Conservation (phyloP, 768 basidiomycete species). For the Suillus discolor region DNA sequence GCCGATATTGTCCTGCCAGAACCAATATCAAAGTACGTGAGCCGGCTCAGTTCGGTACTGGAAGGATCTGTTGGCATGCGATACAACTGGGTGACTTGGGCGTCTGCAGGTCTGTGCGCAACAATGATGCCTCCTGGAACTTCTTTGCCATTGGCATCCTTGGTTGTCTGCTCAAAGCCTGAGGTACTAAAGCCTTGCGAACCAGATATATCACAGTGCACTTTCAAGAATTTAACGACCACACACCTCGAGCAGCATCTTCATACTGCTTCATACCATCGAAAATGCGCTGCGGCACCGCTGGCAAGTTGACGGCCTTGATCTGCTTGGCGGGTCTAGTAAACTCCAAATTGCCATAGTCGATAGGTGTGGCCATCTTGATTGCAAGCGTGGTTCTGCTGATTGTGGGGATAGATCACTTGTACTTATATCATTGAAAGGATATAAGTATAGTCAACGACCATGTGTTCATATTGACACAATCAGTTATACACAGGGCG, state of each 20-base stretch:
- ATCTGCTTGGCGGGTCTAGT: constrained; percentile 40
- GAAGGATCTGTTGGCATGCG: constrained; percentile 33
- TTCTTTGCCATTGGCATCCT: constrained; percentile 14
- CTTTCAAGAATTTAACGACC: background rate
- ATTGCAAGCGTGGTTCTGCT: background rate
- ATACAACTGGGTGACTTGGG: constrained; percentile 41
- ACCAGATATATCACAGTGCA: background rate
- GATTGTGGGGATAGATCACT: background rate
- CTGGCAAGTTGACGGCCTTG: constrained; percentile 39
- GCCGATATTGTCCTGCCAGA: constrained; percentile 37
- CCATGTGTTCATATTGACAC: background rate
- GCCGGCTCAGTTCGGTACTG: constrained; percentile 30
- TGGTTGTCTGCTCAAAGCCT: constrained; percentile 30
- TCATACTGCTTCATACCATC: constrained; percentile 41
- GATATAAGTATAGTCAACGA: constrained; percentile 5
- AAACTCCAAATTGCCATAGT: constrained; percentile 36
- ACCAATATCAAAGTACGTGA: constrained; percentile 44
- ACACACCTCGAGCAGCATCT: constrained; percentile 37
- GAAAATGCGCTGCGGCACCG: constrained; percentile 35
- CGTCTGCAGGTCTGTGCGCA: constrained; percentile 41
- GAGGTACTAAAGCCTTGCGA: constrained; percentile 27
- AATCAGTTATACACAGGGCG: too few relatives aligned
- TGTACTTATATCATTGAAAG: background rate
- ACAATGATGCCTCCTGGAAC: constrained; percentile 32
- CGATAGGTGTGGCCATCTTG: constrained; percentile 23